Base-by-base conservation (phyloP, 106 monocot species). In the Alisma plantagoaquatica region DNA sequence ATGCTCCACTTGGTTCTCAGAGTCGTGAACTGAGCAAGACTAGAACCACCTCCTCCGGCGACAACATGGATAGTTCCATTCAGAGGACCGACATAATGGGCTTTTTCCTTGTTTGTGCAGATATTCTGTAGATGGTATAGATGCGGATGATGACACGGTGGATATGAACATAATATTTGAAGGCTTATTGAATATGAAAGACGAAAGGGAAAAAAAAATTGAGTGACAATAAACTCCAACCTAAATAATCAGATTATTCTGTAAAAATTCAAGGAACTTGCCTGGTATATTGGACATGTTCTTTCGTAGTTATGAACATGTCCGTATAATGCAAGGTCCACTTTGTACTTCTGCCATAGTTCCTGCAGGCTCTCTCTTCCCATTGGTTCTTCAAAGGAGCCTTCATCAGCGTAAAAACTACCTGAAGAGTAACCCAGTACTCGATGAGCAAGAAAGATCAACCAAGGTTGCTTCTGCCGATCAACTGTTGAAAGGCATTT, bases 261-360 rank as follows among this genome's bases (percentile, higher is more conserved):
- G n/a, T n/a, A n/a, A n/a, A n/a, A n/a, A n/a, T n/a, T n/a, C n/a
- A n/a, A n/a, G 30, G 29, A 26, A 22, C 23, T 26, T 70, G 88
- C 94, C 84, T 96, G 80, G 57, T 79, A 96, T 46, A 89, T 71
- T 20, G 88, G 94, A 57, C 94, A 96, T 27, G 94, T 89, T 54
- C 94, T 69, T 64, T 96, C 94, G 47, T 96, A 96, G 60, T 81
- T 84, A 63, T 96, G 94, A 6, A 68, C 80, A 56, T 94, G 94
- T 16, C 88, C 94, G 4, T 84, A 94, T 43, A 94, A 60, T 30
- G 88, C 87, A 44, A 94, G 77, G 56, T 88, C 94, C 27, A 94
- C 94, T 62, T 73, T 81, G 55, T 88, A 78, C 51, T 81, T 81
- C 63, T 94, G 94, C 94, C 87, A 94, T 21, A 94, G 70, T 22